Conservation (phyloP, 2,329 filamentous ascomycete genomes). For the Ambrosiella xylebori region DNA sequence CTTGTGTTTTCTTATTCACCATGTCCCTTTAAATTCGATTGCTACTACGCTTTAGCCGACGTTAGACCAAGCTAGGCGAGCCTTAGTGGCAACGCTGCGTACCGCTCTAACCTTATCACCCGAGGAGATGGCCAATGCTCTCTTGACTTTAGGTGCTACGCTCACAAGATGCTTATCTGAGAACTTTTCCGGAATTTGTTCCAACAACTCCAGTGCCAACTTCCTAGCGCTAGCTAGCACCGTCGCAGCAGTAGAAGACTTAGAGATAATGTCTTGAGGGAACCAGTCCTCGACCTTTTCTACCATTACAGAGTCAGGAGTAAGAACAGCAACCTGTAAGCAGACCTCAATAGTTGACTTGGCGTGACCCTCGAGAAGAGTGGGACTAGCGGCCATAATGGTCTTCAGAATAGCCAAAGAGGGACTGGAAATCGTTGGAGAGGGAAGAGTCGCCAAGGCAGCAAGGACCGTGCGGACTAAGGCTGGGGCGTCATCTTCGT, state of each 20-base stretch:
- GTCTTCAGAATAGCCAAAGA: conserved; percentile 32
- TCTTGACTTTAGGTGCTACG: conserved; percentile 27
- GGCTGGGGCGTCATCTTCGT: conserved; percentile 31
- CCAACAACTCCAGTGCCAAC: conserved; percentile 24
- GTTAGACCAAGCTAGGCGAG: conserved; percentile 31
- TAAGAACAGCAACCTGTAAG: conserved; percentile 22
- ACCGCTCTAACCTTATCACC: conserved; percentile 37
- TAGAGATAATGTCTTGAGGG: background rate
- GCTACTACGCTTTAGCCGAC: background rate
- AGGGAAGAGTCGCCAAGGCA: conserved; percentile 25
- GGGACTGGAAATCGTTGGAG: conserved; percentile 28
- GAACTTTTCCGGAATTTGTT: conserved; percentile 29
- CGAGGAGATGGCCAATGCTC: conserved; percentile 32
- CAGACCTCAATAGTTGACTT: conserved; percentile 31
- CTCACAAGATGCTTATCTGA: conserved; percentile 30
- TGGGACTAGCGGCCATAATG: conserved; percentile 29
- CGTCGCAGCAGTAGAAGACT: background rate
- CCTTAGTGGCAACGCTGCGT: conserved; percentile 30
- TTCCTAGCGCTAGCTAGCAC: conserved; percentile 1
- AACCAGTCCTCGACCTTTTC: conserved; percentile 6
- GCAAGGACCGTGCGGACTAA: conserved; percentile 34
- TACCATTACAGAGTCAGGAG: conserved; percentile 15
- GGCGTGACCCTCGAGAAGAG: conserved; percentile 30
- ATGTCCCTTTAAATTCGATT: background rate
- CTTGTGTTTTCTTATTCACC: background rate